phyloP scores from a whole-genome alignment of 2,329 filamentous ascomycete genomes.

The Fulvia fulva region DNA sequence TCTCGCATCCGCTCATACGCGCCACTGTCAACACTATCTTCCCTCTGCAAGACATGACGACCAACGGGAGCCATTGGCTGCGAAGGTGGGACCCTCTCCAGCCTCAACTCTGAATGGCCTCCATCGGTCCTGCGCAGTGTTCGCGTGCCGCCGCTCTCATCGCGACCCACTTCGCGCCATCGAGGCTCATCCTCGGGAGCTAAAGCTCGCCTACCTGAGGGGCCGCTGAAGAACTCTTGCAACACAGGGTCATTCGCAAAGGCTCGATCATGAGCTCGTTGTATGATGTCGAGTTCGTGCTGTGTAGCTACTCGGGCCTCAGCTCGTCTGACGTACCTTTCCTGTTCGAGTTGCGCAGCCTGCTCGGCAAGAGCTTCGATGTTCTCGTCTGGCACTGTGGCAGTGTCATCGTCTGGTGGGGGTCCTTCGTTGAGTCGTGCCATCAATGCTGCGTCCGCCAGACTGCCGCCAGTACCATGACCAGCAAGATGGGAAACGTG shows the following conservation, averaged over 20 bases:
- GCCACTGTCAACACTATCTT: background rate
- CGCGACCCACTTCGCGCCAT: background rate
- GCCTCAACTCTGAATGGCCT: background rate
- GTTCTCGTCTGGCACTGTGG: background rate
- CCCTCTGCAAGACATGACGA: background rate
- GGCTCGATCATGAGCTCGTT: background rate
- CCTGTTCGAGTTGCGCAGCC: background rate
- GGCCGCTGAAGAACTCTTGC: background rate
- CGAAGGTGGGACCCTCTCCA: background rate
- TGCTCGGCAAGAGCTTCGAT: background rate
- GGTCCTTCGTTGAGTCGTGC: background rate
- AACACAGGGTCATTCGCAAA: background rate
- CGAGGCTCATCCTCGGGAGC: background rate
- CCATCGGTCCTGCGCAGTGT: background rate
- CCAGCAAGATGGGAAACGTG: background rate
- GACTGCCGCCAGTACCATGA: background rate
- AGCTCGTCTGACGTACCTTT: background rate
- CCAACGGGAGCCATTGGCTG: background rate
- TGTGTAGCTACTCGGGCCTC: background rate
- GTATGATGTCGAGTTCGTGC: background rate
- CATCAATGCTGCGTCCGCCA: background rate
- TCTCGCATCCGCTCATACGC: background rate
- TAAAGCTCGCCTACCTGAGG: background rate
- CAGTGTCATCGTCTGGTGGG: background rate
- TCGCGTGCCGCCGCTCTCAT: background rate